phyloP scores from a whole-genome alignment of 768 basidiomycete species.

The Rhizopogon rudus region DNA sequence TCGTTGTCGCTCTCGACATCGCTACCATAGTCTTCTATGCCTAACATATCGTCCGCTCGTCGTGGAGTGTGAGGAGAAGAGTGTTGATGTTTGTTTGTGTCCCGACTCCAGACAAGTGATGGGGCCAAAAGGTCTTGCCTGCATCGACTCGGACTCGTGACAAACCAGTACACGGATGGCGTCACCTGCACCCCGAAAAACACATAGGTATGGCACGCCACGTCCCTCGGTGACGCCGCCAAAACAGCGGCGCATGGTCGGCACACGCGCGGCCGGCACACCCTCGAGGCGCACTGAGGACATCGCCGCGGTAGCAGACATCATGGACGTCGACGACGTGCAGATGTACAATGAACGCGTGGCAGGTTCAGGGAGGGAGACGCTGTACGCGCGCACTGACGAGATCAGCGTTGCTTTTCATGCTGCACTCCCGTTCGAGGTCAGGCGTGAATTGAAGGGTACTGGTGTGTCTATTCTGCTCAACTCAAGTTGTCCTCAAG shows the following conservation, averaged over 20 bases:
- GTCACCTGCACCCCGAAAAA: conserved; percentile 56
- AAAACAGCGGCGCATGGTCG: conserved; percentile 21
- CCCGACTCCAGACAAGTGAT: not conserved
- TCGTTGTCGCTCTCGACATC: conserved; percentile 57
- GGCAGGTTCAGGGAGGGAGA: conserved; percentile 23
- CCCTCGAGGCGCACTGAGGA: conserved; percentile 22
- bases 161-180: conserved; percentile 16
- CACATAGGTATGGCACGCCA: conserved; percentile 27
- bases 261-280: conserved; percentile 15
- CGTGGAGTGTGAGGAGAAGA: not conserved
- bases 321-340: conserved; percentile 66
- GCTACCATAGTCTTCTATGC: conserved; percentile 75
- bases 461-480: conserved; percentile 40
- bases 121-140: not conserved
- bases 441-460: conserved; percentile 64
- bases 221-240: conserved; percentile 19
- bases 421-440: conserved; percentile 66
- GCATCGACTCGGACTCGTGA: not conserved
- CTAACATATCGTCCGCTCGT: conserved; percentile 48
- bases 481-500: not conserved
- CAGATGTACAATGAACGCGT: conserved; percentile 35
- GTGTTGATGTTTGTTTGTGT: not conserved
- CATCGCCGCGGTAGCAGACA: conserved; percentile 41
- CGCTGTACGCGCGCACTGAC: conserved; percentile 62
- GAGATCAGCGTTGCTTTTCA: conserved; percentile 66